These are phyloP conservation scores for Fallopia convolvulus DNA, from an alignment of 148 eudicot genomes.

Conservation along the genomic window DNA sequence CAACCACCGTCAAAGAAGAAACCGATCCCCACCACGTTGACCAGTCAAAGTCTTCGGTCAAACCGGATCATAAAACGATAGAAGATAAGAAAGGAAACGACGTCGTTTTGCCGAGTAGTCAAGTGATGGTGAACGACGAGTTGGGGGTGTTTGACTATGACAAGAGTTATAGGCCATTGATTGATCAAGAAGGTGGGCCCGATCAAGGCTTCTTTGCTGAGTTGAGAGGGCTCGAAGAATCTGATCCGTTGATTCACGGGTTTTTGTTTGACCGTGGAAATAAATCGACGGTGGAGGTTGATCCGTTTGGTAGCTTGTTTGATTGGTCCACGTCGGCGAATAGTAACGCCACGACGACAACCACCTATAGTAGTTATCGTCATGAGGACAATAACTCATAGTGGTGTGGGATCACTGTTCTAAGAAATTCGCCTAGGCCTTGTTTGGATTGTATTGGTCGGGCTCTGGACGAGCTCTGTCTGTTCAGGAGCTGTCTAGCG, in stretches of 20 bases:
- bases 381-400: not conserved
- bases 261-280: constrained; percentile 31
- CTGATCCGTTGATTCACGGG: not conserved
- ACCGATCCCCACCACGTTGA: not conserved
- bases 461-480: no score
- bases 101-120: constrained; percentile 4
- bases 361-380: not conserved
- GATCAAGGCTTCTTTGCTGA: constrained; percentile 47
- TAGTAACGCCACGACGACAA: not conserved
- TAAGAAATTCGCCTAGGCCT: no score
- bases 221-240: constrained; percentile 26
- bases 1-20: constrained; percentile 21
- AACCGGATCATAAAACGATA: not conserved
- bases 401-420: not conserved
- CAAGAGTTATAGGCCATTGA: constrained; percentile 36
- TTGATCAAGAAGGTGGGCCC: not conserved
- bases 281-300: constrained; percentile 23
- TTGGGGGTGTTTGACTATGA: constrained; percentile 6
- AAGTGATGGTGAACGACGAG: not conserved
- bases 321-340: constrained; percentile 36
- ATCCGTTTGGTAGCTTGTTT: constrained; percentile 36
- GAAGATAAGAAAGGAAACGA: not conserved
- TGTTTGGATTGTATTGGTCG: no score
- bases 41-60: not conserved
- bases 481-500: no score